Evolutionary conservation across 2,329 filamentous ascomycete genomes (phyloP).

Genomic region (Magnaporthiopsis incrustans): DNA sequence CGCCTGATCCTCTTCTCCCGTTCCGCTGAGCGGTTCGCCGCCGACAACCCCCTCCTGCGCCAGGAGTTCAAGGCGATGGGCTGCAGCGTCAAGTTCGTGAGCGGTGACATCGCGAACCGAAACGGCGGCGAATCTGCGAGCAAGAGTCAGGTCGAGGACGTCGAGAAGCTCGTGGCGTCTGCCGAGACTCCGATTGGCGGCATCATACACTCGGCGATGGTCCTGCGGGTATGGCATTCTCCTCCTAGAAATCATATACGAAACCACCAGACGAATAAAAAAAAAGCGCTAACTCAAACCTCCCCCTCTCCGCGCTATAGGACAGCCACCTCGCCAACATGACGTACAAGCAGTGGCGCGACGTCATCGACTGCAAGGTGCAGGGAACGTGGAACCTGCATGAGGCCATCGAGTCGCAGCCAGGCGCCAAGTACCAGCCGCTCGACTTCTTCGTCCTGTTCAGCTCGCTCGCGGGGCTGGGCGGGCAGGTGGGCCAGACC

Average conservation of each 20-base stretch:
- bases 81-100: slow-evolving; percentile 12
- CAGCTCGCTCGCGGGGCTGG: slow-evolving; percentile 9
- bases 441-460: slow-evolving; percentile 11
- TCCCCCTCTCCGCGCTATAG: background rate
- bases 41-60: slow-evolving; percentile 12
- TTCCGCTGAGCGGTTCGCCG: slow-evolving; percentile 14
- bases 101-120: slow-evolving; percentile 8
- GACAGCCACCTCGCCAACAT: slow-evolving; percentile 18
- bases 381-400: slow-evolving; percentile 31
- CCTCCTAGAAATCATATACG: no score
- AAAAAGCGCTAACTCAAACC: background rate
- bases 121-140: slow-evolving; percentile 9
- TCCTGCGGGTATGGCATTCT: slow-evolving; percentile 9
- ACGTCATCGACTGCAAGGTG: slow-evolving; percentile 32
- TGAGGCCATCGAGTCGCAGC: slow-evolving; percentile 14
- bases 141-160: slow-evolving; percentile 12
- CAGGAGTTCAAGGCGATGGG: slow-evolving; percentile 16
- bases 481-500: slow-evolving; percentile 17
- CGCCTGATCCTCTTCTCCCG: slow-evolving; percentile 30
- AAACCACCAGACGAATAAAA: no score
- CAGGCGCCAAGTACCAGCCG: background rate
- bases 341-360: slow-evolving; percentile 21
- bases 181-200: slow-evolving; percentile 15
- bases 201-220: slow-evolving; percentile 19
- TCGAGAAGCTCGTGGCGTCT: slow-evolving; percentile 11